Conservation (phyloP, 2,329 filamentous ascomycete species). For the Penicillium hordei region DNA sequence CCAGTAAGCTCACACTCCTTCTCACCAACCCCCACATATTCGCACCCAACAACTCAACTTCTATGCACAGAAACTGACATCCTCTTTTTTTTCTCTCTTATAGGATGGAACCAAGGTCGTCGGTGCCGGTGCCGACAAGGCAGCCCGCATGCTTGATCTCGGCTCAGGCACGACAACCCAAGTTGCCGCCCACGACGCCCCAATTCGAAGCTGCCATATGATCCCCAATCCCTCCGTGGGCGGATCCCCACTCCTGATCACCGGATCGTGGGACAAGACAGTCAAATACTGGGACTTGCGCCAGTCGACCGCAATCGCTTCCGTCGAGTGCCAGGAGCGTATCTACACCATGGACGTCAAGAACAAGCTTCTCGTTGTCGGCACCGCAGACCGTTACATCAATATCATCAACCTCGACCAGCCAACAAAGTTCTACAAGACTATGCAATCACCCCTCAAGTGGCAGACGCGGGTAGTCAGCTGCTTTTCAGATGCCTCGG, state of each 20-base stretch:
- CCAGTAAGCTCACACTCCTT: conserved; percentile 59
- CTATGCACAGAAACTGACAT: conserved; percentile 6
- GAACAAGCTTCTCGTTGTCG: conserved; percentile 84
- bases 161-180: conserved; percentile 59
- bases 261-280: conserved; percentile 67
- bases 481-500: conserved; percentile 88
- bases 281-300: conserved; percentile 60
- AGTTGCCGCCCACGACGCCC: conserved; percentile 80
- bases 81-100: conserved; percentile 13
- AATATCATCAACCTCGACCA: conserved; percentile 90
- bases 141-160: conserved; percentile 83
- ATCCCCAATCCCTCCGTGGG: conserved; percentile 61
- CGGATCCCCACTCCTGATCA: conserved; percentile 74
- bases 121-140: conserved; percentile 87
- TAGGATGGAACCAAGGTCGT: conserved; percentile 89
- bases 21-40: not conserved
- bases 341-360: conserved; percentile 88
- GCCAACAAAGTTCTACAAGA: conserved; percentile 92
- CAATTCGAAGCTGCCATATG: conserved; percentile 75
- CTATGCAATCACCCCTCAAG: conserved; percentile 90
- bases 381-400: conserved; percentile 93
- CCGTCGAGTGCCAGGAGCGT: conserved; percentile 52
- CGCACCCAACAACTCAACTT: not conserved
- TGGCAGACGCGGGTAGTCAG: conserved; percentile 96
- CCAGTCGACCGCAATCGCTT: conserved; percentile 47